Evolutionary conservation across 75 land plant species (phyloP), one percentile per base, ranked within the genome.

Genomic region (Isoetes taiwanensis): DNA sequence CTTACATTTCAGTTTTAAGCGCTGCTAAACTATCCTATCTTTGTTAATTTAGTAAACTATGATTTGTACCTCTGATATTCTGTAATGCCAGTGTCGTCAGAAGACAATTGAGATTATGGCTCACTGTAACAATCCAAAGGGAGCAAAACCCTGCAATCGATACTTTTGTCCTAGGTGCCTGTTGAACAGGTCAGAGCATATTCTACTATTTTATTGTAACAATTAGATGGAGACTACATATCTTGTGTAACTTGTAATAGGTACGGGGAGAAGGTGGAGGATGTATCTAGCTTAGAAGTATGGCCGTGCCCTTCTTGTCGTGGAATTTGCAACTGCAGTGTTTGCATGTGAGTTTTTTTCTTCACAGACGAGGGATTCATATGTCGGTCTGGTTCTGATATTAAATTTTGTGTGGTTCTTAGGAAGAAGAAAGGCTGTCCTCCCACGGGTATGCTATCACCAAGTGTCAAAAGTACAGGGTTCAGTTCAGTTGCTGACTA

Each of bases 231-330:
- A 48, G 52, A 48, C 52, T 9, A 48, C 16, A 48, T n/a, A 10
- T 10, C 9, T 16, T 48, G 52, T 48, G 8, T 54, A 14, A 54
- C 2, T 25, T 28, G 30, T 28, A 54, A 31, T 46, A 85, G 91
- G 40, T 87, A 88, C 55, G 95, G 95, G 1, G 95, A 88, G 64
- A 76, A 72, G 10, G 80, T 70, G 26, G 90, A 65, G 46, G 85
- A 74, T 19, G 70, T 60, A 1, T 63, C 26, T 0, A 5, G 24
- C 2, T 14, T 55, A 20, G 72, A 60, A 25, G 59, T 34, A 6
- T 88, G 95, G 95, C 65, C 30, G 0, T 88, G 95, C 59, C 95
- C 95, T 32, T 78, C 59, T 42, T 88, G 95, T 42, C 72, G 95
- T 28, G 80, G 75, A 26, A 63, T 73, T 28, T 88, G 95, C 80